Percentiles rank a stretch among this genome's conserved stretches.
These are phyloP conservation scores for Cenchrus americanus DNA, from an alignment of 176 grass and related monocot species.

Conservation along the genomic window DNA sequence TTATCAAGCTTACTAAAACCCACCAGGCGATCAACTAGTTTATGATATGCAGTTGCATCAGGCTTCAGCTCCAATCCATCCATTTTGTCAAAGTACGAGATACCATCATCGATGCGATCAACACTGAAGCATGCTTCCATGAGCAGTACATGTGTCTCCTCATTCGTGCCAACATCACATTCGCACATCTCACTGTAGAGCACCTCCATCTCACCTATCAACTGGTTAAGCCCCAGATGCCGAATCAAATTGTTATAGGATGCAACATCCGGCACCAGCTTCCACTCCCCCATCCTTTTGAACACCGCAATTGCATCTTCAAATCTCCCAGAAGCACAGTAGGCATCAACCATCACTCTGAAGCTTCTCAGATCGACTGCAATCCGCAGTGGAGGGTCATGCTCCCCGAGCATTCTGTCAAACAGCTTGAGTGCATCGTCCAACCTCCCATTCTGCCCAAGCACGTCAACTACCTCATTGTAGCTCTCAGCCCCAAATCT, in stretches of 20 bases:
- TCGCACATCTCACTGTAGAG: slow-evolving; percentile 63
- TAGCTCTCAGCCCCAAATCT: slow-evolving; percentile 63
- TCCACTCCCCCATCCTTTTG: slow-evolving; percentile 62
- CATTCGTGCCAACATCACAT: slow-evolving; percentile 38
- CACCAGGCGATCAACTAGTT: slow-evolving; percentile 48
- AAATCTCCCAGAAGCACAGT: slow-evolving; percentile 64
- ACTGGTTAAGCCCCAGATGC: slow-evolving; percentile 51
- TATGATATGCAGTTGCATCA: slow-evolving; percentile 63
- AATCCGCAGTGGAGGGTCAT: slow-evolving; percentile 63
- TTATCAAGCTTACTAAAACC: slow-evolving; percentile 54
- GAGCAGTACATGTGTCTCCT: slow-evolving; percentile 67
- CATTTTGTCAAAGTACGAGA: slow-evolving; percentile 76
- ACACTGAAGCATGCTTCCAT: slow-evolving; percentile 66
- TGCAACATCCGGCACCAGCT: slow-evolving; percentile 55
- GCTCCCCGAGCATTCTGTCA: slow-evolving; percentile 76
- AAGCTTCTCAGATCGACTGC: slow-evolving; percentile 68
- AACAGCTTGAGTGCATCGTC: slow-evolving; percentile 71
- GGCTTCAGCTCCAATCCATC: slow-evolving; percentile 65
- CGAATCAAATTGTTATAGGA: slow-evolving; percentile 84
- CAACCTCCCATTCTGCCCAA: slow-evolving; percentile 69
- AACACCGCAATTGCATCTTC: slow-evolving; percentile 64
- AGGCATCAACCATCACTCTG: slow-evolving; percentile 76
- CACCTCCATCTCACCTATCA: slow-evolving; percentile 55
- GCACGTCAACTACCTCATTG: slow-evolving; percentile 53
- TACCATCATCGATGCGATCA: slow-evolving; percentile 57